These are phyloP conservation scores for Suillus discolor DNA, from an alignment of 768 basidiomycete species.

Conservation along the genomic window DNA sequence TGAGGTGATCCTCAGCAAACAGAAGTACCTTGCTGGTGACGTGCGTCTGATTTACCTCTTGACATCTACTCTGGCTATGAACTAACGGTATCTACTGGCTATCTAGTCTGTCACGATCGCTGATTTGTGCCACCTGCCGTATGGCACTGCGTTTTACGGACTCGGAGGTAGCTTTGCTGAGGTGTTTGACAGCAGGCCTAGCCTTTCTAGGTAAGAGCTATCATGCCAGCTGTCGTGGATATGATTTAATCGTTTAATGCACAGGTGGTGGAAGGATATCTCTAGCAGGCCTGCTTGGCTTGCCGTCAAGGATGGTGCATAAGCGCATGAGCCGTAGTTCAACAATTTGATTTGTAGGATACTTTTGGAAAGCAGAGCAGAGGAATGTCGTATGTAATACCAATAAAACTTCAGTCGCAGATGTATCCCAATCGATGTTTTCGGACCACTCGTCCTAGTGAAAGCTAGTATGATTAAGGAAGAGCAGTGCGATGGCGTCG, in stretches of 20 bases:
- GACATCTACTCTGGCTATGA: not conserved
- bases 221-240: not conserved
- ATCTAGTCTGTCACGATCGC: slow-evolving; percentile 50
- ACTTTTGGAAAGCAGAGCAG: not conserved
- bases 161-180: slow-evolving; percentile 25
- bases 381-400: not conserved
- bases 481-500: too few species aligned
- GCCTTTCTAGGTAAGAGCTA: slow-evolving; percentile 43
- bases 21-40: slow-evolving; percentile 58
- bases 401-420: not conserved
- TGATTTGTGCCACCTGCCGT: slow-evolving; percentile 61
- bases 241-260: not conserved
- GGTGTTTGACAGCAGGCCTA: slow-evolving; percentile 38
- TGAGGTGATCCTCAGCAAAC: slow-evolving; percentile 54
- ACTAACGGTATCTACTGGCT: not conserved
- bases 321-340: not conserved
- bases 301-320: slow-evolving; percentile 43
- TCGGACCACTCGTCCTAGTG: too few species aligned
- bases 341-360: not conserved
- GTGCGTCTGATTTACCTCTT: slow-evolving; percentile 33
- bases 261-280: slow-evolving; percentile 58
- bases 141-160: slow-evolving; percentile 33
- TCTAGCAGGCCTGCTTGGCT: slow-evolving; percentile 46
- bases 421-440: too few species aligned
- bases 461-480: too few species aligned